Conservation (phyloP, 139 green algal species). For the Spirogloea muscicola region DNA sequence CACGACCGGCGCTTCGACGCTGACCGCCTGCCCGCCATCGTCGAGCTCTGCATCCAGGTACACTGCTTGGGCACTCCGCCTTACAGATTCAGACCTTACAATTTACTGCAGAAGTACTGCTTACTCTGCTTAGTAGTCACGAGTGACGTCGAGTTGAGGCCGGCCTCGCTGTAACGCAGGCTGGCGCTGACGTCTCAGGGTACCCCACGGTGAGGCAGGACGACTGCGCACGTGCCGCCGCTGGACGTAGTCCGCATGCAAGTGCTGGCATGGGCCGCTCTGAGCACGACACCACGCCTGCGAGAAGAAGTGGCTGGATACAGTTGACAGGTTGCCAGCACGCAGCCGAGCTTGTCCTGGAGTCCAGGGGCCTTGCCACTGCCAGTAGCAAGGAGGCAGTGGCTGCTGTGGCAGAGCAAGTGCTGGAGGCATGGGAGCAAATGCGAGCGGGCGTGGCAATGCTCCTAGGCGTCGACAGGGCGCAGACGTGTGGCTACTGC, state of each 20-base stretch:
- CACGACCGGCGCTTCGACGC: slow-evolving; percentile 14
- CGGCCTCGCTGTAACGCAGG: slow-evolving; percentile 1
- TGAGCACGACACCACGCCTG: neutral
- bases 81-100: neutral
- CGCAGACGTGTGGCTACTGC: slow-evolving; percentile 31
- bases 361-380: neutral
- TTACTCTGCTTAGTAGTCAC: neutral
- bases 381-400: slow-evolving; percentile 14
- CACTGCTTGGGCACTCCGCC: no score
- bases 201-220: neutral
- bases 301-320: neutral
- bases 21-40: slow-evolving; percentile 10
- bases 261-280: neutral
- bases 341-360: neutral
- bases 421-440: slow-evolving; percentile 10
- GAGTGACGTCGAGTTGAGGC: neutral
- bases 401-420: slow-evolving; percentile 17
- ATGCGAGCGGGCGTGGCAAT: slow-evolving; percentile 4
- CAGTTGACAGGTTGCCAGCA: neutral
- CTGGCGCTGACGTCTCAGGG: slow-evolving; percentile 11
- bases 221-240: neutral
- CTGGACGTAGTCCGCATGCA: neutral
- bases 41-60: slow-evolving; percentile 32
- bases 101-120: slow-evolving; percentile 2
- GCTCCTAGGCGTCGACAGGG: slow-evolving; percentile 13